Base-by-base conservation (phyloP, 1,139 yeast genomes). In the Yamadazyma triangularis region DNA sequence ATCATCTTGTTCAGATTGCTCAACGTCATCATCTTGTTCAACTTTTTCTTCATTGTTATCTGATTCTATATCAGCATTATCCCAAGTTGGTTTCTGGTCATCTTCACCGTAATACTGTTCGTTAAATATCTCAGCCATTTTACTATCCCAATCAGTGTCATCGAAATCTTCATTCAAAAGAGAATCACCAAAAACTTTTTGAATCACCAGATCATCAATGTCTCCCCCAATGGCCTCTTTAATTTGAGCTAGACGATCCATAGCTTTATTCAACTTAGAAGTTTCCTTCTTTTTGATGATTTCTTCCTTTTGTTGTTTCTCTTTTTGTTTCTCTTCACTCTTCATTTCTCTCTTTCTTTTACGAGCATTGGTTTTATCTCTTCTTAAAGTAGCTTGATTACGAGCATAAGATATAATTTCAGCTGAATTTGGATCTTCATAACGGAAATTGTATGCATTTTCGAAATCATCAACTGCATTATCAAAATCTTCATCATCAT, bases 391-490 rank as follows among this genome's bases (percentile, higher is more conserved):
- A 16, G 94, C 95, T 54, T 88, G 96, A 41, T 73, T 84, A 72
- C 99, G 87, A 4, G 98, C 97, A 63, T 91, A 93, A n/a, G 95
- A 81, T 20, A 88, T 82, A 55, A 93, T 86, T 50, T 91, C 96
- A 0, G 91, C 86, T 8, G 96, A 74, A 43, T 78, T 79, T 10
- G 95, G 87, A 48, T 91, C 97, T 58, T 93, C 98, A 52, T 76
- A 91, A 53, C 98, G 75, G 69, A 89, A 89, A 50, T 93, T 93
- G 61, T 89, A 91, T 0, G 95, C 96, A 38, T 77, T 76, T 58
- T 93, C 99, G 49, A 87, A 88, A 46, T 77, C 67, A 45, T 93
- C 98, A 3, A 83, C 96, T 1, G 94, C 93, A 31, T 86, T 85
- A 29, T 89, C 97, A 53, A 89, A 91, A 30, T 83, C 93, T 45